Base-by-base conservation (phyloP, 2,329 filamentous ascomycete species). In the Proliferodiscus dingleyae region DNA sequence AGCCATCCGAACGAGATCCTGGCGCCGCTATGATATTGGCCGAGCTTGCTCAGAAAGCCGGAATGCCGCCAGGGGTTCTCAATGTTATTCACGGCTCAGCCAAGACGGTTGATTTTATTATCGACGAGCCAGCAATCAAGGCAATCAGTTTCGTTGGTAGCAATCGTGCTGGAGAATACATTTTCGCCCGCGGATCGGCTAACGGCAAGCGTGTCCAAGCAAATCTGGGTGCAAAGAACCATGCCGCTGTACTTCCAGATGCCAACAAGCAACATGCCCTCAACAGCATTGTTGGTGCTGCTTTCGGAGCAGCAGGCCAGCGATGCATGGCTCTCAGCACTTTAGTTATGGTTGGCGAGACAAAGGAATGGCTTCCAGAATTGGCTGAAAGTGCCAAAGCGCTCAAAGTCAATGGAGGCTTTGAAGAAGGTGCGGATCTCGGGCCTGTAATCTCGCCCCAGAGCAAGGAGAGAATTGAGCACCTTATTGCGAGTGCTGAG, bases 211-310 rank as follows among this genome's bases (percentile, higher is more conserved):
- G 87, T 60, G 86, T 90, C 24, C 88, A 93, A 71, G 87, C 87
- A 65, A 93, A 93, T 69, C 71, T 93, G 51, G 88, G 87, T 32
- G 87, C 87, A 56, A 93, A 93, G 78, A 93, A 93, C 74, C 87
- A 93, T 66, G 87, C 87, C 22, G 85, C 85, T 43, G 82, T 93
- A 23, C 77, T 91, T 50, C 87, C 87, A 15, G 87, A 93, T 71
- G 86, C 83, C 72, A 90, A 93, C 74, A 91, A 89, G 78, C 90
- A 93, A 72, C 85, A 90, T 60, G 87, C 89, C 55, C 71, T 93
- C 60, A 93, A 91, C 70, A 84, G 85, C 34, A 87, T 93, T 54
- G 79, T 87, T 4, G 88, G 87, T 54, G 87, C 88, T 26, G 87
- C 88, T 18, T 93, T 93, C 57, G 87, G 87, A 54, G 87, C 87